phyloP scores from a whole-genome alignment of 78 protist genomes.

The Dictyostelium citrinum region DNA sequence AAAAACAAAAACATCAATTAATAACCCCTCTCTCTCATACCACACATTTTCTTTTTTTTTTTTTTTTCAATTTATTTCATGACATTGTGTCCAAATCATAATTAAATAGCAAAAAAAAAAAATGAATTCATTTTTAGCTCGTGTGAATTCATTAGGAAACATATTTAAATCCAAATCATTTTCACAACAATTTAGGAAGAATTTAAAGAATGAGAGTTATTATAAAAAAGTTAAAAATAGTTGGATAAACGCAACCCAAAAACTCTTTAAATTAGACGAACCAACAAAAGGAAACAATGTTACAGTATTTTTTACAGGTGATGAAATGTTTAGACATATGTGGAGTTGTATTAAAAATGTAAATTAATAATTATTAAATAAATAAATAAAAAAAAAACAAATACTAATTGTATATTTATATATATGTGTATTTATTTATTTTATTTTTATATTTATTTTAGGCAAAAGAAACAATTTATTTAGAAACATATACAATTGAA shows the following conservation, averaged over 20 bases:
- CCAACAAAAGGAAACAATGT: slow-evolving; percentile 40
- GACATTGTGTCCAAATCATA: too few species aligned
- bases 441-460: neutral
- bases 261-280: slow-evolving; percentile 1
- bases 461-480: slow-evolving; percentile 59
- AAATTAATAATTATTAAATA: neutral
- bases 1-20: too few species aligned
- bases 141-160: neutral
- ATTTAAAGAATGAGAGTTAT: neutral
- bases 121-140: neutral
- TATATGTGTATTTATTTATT: too few species aligned
- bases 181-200: neutral
- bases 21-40: too few species aligned
- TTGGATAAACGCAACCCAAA: neutral
- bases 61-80: neutral
- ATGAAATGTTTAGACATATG: slow-evolving; percentile 52
- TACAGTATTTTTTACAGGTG: slow-evolving; percentile 56
- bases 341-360: slow-evolving; percentile 68
- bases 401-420: neutral
- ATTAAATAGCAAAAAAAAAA: neutral
- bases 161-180: slow-evolving; percentile 4
- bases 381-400: neutral
- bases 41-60: neutral
- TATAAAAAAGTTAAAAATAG: neutral
- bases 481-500: slow-evolving; percentile 79